Base-by-base conservation (phyloP, 345 rosid genomes). In the Combretum micranthum region DNA sequence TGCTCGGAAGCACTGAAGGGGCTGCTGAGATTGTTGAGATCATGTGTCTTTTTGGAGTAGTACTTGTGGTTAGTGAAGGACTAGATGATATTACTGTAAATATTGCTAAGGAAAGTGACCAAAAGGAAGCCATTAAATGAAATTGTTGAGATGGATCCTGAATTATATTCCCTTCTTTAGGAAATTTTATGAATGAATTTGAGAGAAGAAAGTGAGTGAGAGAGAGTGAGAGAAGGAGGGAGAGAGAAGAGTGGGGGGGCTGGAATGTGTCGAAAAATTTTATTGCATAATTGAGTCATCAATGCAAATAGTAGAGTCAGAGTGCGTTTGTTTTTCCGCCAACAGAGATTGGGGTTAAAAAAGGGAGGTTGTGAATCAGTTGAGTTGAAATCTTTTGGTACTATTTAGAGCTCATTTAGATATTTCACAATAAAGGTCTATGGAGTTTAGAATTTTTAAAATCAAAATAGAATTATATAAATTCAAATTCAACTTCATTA, bases 71-170 rank as follows among this genome's bases (percentile, higher is more conserved):
- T 20, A 52, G 39, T 2, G 25, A 20, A 51, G 21, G 37, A 26
- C 4, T 13, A 59, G 46, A 42, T 42, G 67, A 66, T 46, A 47
- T 20, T 59, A 63, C 26, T 56, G 71, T 50, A 21, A 50, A 48
- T 18, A 39, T 52, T 42, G 57, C 51, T 46, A 66, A 20, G 43
- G 42, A 26, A 55, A 66, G 54, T 56, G 77, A 63, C 64, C 66
- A 51, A 53, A 74, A 62, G 64, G 80, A 67, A 72, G 87, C 84
- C 82, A 79, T 77, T 44, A 65, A 59, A 67, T 69, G 69, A 63
- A 51, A 17, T 23, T 49, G 49, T 22, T 26, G 61, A 32, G 9
- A 32, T 32, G 39, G 9, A 32, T 32, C 39, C 39, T 25, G 32
- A 25, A 39, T 20, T n/a, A n/a, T n/a, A n/a, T n/a, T 47, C 62